These are phyloP conservation scores for Leishmania tarentolae DNA, from an alignment of 208 protist species.

Conservation along the genomic window DNA sequence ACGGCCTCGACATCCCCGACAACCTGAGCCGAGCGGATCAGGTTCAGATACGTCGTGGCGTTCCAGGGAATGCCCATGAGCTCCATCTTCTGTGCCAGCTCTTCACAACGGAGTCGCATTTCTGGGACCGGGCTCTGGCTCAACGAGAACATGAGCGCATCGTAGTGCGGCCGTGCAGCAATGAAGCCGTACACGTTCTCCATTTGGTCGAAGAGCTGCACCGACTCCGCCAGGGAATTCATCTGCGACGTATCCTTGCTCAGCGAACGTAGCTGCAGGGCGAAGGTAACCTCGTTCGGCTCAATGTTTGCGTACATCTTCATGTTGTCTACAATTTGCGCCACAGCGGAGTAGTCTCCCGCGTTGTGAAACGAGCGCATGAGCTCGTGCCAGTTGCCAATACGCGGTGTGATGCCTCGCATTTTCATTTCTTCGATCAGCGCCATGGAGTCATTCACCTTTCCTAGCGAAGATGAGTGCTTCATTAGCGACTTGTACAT, in stretches of 20 bases:
- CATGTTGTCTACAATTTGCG: conserved; percentile 90
- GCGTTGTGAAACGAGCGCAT: conserved; percentile 83
- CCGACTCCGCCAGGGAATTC: conserved; percentile 76
- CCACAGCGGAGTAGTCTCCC: conserved; percentile 83
- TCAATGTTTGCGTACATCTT: conserved; percentile 94
- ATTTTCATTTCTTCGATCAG: conserved; percentile 92
- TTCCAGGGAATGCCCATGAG: conserved; percentile 91
- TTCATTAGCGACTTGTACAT: conserved; percentile 88
- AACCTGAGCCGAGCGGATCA: conserved; percentile 81
- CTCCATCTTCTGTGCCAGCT: conserved; percentile 90
- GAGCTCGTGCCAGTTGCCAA: conserved; percentile 92
- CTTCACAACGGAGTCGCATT: conserved; percentile 85
- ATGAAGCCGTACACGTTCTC: conserved; percentile 91
- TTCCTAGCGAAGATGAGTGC: conserved; percentile 49
- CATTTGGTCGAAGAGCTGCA: conserved; percentile 93
- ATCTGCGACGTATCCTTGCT: conserved; percentile 73
- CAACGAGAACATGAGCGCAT: conserved; percentile 83
- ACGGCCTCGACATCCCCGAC: conserved; percentile 82
- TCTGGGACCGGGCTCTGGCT: conserved; percentile 77
- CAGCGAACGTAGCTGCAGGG: conserved; percentile 76
- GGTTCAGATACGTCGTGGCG: conserved; percentile 78
- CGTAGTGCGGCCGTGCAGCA: conserved; percentile 82
- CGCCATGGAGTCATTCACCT: conserved; percentile 77
- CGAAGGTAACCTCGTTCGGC: conserved; percentile 89
- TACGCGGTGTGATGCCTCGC: conserved; percentile 81